phyloP scores from a whole-genome alignment of 441 rosid genomes.

The Aquilaria agallochum region DNA sequence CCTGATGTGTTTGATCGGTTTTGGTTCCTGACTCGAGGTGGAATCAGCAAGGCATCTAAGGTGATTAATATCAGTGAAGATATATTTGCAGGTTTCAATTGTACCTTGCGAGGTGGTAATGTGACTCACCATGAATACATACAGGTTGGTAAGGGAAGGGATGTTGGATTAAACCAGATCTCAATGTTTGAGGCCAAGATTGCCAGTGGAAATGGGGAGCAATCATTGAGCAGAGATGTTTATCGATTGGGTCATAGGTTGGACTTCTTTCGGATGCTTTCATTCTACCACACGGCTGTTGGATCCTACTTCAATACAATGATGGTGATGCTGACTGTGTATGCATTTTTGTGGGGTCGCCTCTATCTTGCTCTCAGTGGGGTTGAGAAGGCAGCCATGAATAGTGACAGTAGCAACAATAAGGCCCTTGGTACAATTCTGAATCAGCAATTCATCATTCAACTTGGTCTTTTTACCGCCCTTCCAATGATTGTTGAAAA shows the following conservation, averaged over 20 bases:
- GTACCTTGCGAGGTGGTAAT: conserved; percentile 86
- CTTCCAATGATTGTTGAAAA: conserved; percentile 68
- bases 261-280: conserved; percentile 89
- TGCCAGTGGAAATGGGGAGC: conserved; percentile 94
- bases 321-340: conserved; percentile 71
- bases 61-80: conserved; percentile 91
- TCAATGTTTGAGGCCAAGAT: conserved; percentile 92
- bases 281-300: conserved; percentile 67
- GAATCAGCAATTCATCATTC: conserved; percentile 63
- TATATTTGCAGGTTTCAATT: conserved; percentile 90
- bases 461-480: conserved; percentile 65
- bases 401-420: conserved; percentile 34
- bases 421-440: conserved; percentile 48
- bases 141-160: conserved; percentile 95
- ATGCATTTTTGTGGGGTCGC: conserved; percentile 81
- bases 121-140: conserved; percentile 94
- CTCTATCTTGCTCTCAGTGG: conserved; percentile 92
- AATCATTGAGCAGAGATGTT: conserved; percentile 85
- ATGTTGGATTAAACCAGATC: conserved; percentile 89
- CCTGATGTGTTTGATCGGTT: conserved; percentile 94
- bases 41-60: conserved; percentile 88
- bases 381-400: conserved; percentile 49
- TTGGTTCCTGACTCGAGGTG: conserved; percentile 88
- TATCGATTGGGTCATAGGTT: conserved; percentile 85
- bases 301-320: conserved; percentile 71